A percentile compares a stretch with the other conserved stretches of the same genome.
Conservation (phyloP, 768 basidiomycete genomes). For the Hysterangium stoloniferum region DNA sequence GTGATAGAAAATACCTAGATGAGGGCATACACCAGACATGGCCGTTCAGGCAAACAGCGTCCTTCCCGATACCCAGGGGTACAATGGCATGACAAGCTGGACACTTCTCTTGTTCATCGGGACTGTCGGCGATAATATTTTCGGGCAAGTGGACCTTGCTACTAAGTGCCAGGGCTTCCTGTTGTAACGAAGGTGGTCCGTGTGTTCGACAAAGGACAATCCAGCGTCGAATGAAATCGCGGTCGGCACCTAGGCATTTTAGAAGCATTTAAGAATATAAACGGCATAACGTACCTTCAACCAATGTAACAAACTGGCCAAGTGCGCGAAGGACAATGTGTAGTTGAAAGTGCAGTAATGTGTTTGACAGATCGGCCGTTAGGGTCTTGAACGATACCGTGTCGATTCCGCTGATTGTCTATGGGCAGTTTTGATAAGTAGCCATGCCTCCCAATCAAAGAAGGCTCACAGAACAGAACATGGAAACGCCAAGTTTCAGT, state of each 20-base stretch:
- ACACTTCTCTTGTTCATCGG: constrained; percentile 44
- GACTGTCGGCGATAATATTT: neutral
- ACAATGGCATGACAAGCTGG: constrained; percentile 65
- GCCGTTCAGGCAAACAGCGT: constrained; percentile 59
- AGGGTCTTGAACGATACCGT: too few species aligned
- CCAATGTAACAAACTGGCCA: neutral
- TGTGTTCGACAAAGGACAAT: neutral
- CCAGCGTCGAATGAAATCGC: neutral
- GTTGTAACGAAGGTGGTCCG: neutral
- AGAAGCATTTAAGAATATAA: neutral
- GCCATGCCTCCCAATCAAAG: too few species aligned
- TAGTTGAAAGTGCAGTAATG: neutral
- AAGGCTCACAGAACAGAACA: too few species aligned
- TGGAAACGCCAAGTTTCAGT: too few species aligned
- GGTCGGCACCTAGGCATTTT: neutral
- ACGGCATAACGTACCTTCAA: too few species aligned
- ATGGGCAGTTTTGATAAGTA: too few species aligned
- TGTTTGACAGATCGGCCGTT: neutral
- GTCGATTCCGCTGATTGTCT: too few species aligned
- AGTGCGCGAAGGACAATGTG: constrained; percentile 1
- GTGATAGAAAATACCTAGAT: constrained; percentile 23
- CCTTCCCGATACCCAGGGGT: too few species aligned
- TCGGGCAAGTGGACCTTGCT: neutral
- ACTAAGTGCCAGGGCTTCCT: neutral
- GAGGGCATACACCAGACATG: constrained; percentile 58